Percentiles rank a stretch among this genome's conserved stretches.
Evolutionary conservation across 176 grass and related monocot genomes (phyloP).

Genomic region (Aegilops tauschii): DNA sequence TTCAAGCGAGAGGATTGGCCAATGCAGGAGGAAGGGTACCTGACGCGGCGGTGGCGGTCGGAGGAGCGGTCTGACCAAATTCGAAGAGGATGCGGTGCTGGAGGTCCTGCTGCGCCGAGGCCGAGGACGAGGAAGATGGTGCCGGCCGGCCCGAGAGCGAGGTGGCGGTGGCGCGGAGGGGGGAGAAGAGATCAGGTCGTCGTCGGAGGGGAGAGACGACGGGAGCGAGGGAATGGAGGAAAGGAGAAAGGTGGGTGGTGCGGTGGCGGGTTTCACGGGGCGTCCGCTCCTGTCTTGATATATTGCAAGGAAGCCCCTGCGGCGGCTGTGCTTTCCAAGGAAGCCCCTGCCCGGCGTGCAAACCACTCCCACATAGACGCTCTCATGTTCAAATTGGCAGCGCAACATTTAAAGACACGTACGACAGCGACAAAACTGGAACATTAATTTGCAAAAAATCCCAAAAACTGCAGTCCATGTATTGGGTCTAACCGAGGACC

Average conservation of each 20-base stretch:
- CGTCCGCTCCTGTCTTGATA: background rate
- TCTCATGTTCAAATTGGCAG: too few species aligned
- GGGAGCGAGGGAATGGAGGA: background rate
- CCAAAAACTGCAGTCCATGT: too few species aligned
- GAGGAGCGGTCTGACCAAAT: background rate
- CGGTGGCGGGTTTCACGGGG: slow-evolving; percentile 13
- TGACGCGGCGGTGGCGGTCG: background rate
- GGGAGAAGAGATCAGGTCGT: background rate
- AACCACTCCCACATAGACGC: too few species aligned
- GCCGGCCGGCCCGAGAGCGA: background rate
- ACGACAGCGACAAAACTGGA: too few species aligned
- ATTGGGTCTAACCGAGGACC: too few species aligned
- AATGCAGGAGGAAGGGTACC: background rate
- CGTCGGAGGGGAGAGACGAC: background rate
- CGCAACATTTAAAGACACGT: too few species aligned
- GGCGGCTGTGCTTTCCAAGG: background rate
- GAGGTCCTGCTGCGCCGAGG: background rate
- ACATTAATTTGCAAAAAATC: too few species aligned
- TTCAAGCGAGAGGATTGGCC: background rate
- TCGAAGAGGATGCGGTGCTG: background rate
- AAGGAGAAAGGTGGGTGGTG: background rate
- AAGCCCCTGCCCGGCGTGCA: too few species aligned
- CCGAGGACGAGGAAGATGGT: background rate
- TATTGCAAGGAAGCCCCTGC: background rate
- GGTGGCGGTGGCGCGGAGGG: background rate